A percentile compares a stretch with the other conserved stretches of the same genome.
phyloP scores from a whole-genome alignment of 768 basidiomycete genomes.

The Lactarius deliciosus region DNA sequence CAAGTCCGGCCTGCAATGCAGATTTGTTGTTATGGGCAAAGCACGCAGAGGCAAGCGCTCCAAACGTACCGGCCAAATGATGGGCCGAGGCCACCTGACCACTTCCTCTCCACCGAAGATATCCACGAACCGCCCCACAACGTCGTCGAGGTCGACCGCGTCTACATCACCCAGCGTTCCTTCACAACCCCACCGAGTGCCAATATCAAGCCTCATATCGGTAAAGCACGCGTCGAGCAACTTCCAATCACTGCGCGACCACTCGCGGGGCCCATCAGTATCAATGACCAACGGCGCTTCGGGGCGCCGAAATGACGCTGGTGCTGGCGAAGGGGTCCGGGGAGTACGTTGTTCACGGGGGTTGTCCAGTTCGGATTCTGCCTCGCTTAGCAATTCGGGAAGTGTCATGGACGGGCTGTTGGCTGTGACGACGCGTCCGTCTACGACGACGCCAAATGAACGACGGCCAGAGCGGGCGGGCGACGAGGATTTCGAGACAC shows the following conservation, averaged over 20 bases:
- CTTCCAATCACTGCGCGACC: slow-evolving; percentile 83
- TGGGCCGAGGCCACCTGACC: slow-evolving; percentile 43
- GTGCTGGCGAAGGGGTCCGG: slow-evolving; percentile 27
- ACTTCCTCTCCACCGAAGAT: slow-evolving; percentile 48
- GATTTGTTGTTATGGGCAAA: background rate
- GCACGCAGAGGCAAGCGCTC: slow-evolving; percentile 12
- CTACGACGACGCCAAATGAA: slow-evolving; percentile 43
- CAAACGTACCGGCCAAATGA: slow-evolving; percentile 57
- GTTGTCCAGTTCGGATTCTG: slow-evolving; percentile 45
- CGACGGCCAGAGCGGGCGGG: slow-evolving; percentile 17
- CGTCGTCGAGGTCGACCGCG: slow-evolving; percentile 51
- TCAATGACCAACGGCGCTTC: slow-evolving; percentile 18
- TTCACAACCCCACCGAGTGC: slow-evolving; percentile 34
- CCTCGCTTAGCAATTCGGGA: slow-evolving; percentile 56
- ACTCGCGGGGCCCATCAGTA: slow-evolving; percentile 39
- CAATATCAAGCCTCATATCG: slow-evolving; percentile 59
- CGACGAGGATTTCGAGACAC: slow-evolving; percentile 23
- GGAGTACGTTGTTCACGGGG: slow-evolving; percentile 14
- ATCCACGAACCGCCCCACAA: slow-evolving; percentile 58
- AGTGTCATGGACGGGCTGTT: slow-evolving; percentile 55
- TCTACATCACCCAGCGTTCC: slow-evolving; percentile 52
- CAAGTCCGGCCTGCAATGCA: slow-evolving; percentile 47
- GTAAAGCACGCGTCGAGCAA: slow-evolving; percentile 75
- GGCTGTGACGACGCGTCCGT: slow-evolving; percentile 53
- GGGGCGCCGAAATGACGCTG: background rate